A percentile compares a stretch with the other conserved stretches of the same genome.
Evolutionary conservation across 192 early-diverging fungal genomes (phyloP).

Genomic region (Coemansia brasiliensis): DNA sequence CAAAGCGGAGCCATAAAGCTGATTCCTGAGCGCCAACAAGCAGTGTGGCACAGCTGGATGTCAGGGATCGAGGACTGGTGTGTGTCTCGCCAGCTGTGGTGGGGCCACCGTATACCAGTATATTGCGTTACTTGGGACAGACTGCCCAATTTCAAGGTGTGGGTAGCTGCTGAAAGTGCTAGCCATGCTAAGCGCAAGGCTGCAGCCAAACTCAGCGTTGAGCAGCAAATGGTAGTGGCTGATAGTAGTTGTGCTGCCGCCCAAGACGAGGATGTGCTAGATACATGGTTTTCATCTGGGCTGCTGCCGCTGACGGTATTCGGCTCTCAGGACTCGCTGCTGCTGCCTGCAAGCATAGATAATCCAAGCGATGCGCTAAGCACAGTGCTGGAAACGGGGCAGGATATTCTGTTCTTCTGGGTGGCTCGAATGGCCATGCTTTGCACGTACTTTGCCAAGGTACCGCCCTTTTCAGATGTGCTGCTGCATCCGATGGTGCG

Average conservation of each 20-base stretch:
- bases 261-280: slow-evolving; percentile 87
- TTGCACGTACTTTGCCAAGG: slow-evolving; percentile 75
- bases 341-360: neutral
- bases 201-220: neutral
- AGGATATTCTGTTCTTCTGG: slow-evolving; percentile 99
- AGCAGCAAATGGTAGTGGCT: neutral
- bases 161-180: slow-evolving; percentile 42
- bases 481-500: slow-evolving; percentile 94
- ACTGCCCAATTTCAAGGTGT: neutral
- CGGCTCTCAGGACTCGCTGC: neutral
- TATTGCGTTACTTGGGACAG: slow-evolving; percentile 65
- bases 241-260: neutral
- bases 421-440: slow-evolving; percentile 98
- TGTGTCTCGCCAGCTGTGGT: slow-evolving; percentile 96
- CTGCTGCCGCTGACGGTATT: slow-evolving; percentile 84
- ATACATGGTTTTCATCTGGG: slow-evolving; percentile 98
- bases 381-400: slow-evolving; percentile 87
- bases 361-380: slow-evolving; percentile 52
- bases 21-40: slow-evolving; percentile 69
- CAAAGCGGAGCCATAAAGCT: slow-evolving; percentile 63
- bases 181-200: slow-evolving; percentile 41
- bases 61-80: slow-evolving; percentile 94
- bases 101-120: slow-evolving; percentile 94
- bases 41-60: slow-evolving; percentile 89
- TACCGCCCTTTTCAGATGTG: slow-evolving; percentile 83